Conservation (phyloP, 2,329 filamentous ascomycete genomes). For the Pseudogymnoascus pannorum region DNA sequence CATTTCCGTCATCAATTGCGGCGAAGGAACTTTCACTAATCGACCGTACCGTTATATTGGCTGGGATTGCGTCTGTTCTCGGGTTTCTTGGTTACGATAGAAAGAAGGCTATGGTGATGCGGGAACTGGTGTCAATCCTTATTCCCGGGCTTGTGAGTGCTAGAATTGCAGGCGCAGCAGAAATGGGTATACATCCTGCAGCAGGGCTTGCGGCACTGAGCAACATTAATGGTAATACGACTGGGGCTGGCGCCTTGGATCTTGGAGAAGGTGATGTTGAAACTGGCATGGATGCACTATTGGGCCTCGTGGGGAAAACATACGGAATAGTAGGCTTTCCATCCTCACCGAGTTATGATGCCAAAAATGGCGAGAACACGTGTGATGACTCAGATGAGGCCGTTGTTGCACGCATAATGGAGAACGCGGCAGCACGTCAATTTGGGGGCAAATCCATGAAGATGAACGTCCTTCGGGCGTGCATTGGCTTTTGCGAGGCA, state of each 20-base stretch:
- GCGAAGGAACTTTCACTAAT: slow-evolving; percentile 62
- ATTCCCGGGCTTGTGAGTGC: slow-evolving; percentile 84
- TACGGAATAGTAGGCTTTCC: slow-evolving; percentile 56
- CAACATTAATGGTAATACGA: slow-evolving; percentile 41
- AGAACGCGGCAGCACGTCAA: slow-evolving; percentile 48
- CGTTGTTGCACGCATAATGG: slow-evolving; percentile 50
- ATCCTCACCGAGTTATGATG: slow-evolving; percentile 21
- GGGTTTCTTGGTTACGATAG: slow-evolving; percentile 71
- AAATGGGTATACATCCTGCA: slow-evolving; percentile 90
- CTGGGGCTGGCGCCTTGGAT: slow-evolving; percentile 49
- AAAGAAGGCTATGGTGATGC: slow-evolving; percentile 85
- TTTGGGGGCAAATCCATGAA: slow-evolving; percentile 79
- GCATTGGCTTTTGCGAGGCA: slow-evolving; percentile 89
- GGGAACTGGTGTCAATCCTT: slow-evolving; percentile 75
- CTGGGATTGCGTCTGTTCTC: slow-evolving; percentile 82
- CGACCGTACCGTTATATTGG: slow-evolving; percentile 71
- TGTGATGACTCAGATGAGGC: slow-evolving; percentile 44
- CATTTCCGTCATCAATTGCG: slow-evolving; percentile 57
- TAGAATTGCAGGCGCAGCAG: slow-evolving; percentile 86
- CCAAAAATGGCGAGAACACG: slow-evolving; percentile 2
- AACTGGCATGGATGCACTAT: slow-evolving; percentile 55
- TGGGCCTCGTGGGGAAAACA: slow-evolving; percentile 52
- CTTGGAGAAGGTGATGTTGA: slow-evolving; percentile 59
- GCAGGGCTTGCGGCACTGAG: slow-evolving; percentile 73
- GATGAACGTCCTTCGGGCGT: slow-evolving; percentile 78